phyloP scores from a whole-genome alignment of 2,329 filamentous ascomycete genomes.

The Mariannaea sp. region DNA sequence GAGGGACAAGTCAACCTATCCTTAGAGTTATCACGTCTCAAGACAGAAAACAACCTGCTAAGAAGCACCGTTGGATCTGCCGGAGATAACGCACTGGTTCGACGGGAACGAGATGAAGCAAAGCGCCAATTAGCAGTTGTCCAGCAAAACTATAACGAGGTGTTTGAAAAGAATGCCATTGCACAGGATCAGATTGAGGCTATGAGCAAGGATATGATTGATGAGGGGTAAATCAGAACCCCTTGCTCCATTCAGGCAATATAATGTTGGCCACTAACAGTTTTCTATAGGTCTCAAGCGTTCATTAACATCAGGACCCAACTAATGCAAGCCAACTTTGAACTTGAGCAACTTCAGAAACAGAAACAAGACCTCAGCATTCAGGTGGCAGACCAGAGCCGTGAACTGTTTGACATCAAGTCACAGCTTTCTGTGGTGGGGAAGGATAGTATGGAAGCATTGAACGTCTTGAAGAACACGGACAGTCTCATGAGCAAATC shows the following conservation, averaged over 20 bases:
- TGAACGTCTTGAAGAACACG: slow-evolving; percentile 63
- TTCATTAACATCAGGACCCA: slow-evolving; percentile 57
- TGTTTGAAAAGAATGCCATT: slow-evolving; percentile 63
- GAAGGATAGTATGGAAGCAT: slow-evolving; percentile 58
- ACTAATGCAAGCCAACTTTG: slow-evolving; percentile 50
- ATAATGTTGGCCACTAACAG: slow-evolving; percentile 50
- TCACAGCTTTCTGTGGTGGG: slow-evolving; percentile 60
- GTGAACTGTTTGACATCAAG: slow-evolving; percentile 58
- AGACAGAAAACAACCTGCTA: slow-evolving; percentile 64
- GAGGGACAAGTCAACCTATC: slow-evolving; percentile 48
- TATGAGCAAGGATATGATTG: slow-evolving; percentile 55
- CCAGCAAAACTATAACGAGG: slow-evolving; percentile 59
- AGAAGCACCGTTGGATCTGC: slow-evolving; percentile 59
- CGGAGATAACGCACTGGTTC: slow-evolving; percentile 59
- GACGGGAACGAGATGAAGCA: slow-evolving; percentile 60
- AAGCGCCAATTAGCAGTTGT: slow-evolving; percentile 55
- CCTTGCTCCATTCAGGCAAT: slow-evolving; percentile 41
- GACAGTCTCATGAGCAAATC: slow-evolving; percentile 64
- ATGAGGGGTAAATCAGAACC: slow-evolving; percentile 60
- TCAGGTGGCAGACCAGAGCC: slow-evolving; percentile 57
- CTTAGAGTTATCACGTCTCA: slow-evolving; percentile 61
- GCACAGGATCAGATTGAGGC: slow-evolving; percentile 62
- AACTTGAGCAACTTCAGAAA: slow-evolving; percentile 54
- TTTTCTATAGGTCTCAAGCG: slow-evolving; percentile 57
- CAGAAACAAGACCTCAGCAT: slow-evolving; percentile 51